Evolutionary conservation across 1,284 basidiomycete species (phyloP).

Genomic region (Tetrapyrgos nigripes): DNA sequence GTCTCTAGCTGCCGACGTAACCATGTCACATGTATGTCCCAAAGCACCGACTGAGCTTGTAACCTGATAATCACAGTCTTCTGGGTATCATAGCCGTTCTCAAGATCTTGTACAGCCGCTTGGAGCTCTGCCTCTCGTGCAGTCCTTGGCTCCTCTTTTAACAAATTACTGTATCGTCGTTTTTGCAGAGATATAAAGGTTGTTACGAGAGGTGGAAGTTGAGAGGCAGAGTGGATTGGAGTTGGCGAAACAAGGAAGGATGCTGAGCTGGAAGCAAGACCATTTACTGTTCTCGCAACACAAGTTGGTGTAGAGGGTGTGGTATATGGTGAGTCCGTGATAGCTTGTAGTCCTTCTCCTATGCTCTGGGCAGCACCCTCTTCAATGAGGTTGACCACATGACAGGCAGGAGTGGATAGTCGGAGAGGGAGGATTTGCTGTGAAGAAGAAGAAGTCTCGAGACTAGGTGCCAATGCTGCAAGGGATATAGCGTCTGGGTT

Average conservation of each 20-base stretch:
- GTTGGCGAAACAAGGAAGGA: not conserved
- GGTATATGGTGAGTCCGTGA: not conserved
- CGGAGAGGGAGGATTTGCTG: not conserved
- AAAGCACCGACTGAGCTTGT: constrained; percentile 3
- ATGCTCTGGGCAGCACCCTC: not conserved
- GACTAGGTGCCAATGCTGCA: constrained; percentile 18
- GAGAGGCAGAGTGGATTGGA: not conserved
- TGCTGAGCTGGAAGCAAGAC: not conserved
- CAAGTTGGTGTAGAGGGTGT: not conserved
- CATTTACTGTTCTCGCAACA: too few relatives aligned
- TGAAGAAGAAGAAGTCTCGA: constrained; percentile 12
- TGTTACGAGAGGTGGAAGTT: not conserved
- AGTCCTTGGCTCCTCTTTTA: too few relatives aligned
- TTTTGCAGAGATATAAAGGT: not conserved
- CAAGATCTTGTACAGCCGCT: not conserved
- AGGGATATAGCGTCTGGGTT: constrained; percentile 14
- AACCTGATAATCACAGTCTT: not conserved
- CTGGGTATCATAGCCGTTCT: not conserved
- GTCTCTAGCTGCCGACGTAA: constrained; percentile 4
- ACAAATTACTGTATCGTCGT: too few relatives aligned
- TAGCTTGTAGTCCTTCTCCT: not conserved
- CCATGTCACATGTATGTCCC: not conserved
- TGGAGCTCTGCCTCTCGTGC: too few relatives aligned
- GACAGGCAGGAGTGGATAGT: not conserved
- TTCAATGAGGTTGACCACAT: not conserved